Evolutionary conservation across 2,329 filamentous ascomycete species (phyloP), one percentile per base, ranked within the genome.

Genomic region (Ophiostoma triangulosporum): DNA sequence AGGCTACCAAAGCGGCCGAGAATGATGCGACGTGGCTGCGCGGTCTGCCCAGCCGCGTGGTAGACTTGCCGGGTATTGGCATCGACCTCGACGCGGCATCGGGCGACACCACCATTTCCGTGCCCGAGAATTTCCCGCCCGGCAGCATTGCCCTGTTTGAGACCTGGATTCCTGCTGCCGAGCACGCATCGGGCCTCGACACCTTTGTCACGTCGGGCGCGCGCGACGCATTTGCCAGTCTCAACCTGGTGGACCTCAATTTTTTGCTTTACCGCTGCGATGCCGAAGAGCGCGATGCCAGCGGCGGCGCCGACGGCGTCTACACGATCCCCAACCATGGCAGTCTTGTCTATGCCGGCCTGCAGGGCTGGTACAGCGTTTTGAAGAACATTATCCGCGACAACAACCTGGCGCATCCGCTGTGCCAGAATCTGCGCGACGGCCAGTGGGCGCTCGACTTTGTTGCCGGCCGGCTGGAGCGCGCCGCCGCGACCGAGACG

Each of bases 291-390:
- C 78, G 80, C 48, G 88, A 93, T 60, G 80, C 78, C 6, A 95
- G 86, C 58, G 77, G 76, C 51, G 88, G 88, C 4, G 76, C 78
- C 56, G 88, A 96, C 64, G 91, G 93, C n/a, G 83, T 83, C 8
- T 98, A 97, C 69, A 78, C 83, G 51, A 84, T 98, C 58, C 93
- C 93, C 1, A 83, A 83, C 1, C 74, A 89, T 63, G 91, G 90
- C 2, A 81, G 85, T 56, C 76, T 96, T 40, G 87, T 96, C 2
- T 98, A 97, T 66, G 91, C 91, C 56, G 93, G 93, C 57, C 75
- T 98, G n/a, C 93, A 98, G 66, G 94, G 94, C 35, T 98, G 93
- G 91, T 95, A 91, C 89, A 96, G 89, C 65, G 73, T 95, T 1
- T 71, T 98, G 40, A 84, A 88, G 61, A 76, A 86, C 54, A 84